Evolutionary conservation across 495 filamentous ascomycete species (phyloP), one percentile per base, ranked within the genome.

Genomic region (Penicillium bialowiezense): DNA sequence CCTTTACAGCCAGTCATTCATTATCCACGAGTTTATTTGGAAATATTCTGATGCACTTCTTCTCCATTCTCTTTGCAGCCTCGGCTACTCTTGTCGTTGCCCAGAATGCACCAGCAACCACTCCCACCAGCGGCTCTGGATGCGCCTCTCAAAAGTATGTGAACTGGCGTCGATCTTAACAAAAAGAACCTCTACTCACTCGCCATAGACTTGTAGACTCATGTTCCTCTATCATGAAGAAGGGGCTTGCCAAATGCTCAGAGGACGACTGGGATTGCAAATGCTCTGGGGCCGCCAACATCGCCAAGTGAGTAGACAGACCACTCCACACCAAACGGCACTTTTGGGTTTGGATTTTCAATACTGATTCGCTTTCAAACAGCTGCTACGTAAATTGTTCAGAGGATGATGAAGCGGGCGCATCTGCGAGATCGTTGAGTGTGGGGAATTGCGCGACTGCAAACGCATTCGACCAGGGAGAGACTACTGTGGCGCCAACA

Each of bases 381-480:
- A 63, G 60, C 45, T 63, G 60, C 28, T 63, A 63, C 19, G 51
- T 43, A 17, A 38, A 63, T 29, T 63, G 60, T 34, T 48, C 54
- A 28, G 45, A 39, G 2, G 50, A 62, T 6, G 34, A 49, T 34
- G 31, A 41, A 28, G 45, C 45, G 0, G 41, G 48, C 1, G 32
- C 51, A 19, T 47, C 50, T 8, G 60, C 56, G 7, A 23, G 47
- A 49, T 20, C 44, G 28, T 26, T 52, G 19, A 56, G 53, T 28
- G 50, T 56, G 14, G 40, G 60, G 21, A 32, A 39, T 9, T 63
- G 60, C 34, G 51, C 54, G 17, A 60, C 54, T n/a, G 60, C 56
- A 3, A 57, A 55, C 19, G 60, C 60, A 38, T 63, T 57, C 44
- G 51, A 50, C 29, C 37, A 47, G 7, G 44, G 44, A 17, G 14